phyloP scores from a whole-genome alignment of 225 moss, liverwort and hornwort species.

The Climacium dendroides region DNA sequence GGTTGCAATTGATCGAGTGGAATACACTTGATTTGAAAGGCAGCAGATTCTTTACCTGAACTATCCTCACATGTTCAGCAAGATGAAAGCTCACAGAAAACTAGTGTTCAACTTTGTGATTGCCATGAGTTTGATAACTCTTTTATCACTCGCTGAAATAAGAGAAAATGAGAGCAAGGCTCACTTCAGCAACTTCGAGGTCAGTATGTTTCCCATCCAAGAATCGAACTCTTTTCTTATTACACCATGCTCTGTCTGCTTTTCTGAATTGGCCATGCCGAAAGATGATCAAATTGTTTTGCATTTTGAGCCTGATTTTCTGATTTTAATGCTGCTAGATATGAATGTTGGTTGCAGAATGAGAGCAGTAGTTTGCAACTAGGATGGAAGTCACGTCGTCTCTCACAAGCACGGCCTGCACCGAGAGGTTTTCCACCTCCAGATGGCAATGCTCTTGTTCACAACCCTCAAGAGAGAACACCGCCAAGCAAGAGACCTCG shows the following conservation, averaged over 20 bases:
- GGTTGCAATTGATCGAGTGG: background rate
- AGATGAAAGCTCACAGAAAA: background rate
- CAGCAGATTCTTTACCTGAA: background rate
- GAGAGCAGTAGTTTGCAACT: background rate
- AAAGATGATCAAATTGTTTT: background rate
- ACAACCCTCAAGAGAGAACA: background rate
- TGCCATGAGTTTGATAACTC: background rate
- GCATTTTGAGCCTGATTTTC: background rate
- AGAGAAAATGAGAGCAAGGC: background rate
- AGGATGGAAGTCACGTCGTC: background rate
- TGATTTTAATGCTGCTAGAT: background rate
- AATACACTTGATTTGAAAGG: background rate
- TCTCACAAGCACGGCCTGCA: background rate
- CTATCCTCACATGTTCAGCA: background rate
- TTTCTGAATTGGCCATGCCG: background rate
- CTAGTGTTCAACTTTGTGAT: background rate
- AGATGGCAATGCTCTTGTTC: background rate
- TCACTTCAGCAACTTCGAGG: background rate
- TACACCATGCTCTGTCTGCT: background rate
- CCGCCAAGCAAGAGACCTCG: background rate
- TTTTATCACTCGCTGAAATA: background rate
- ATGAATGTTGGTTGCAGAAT: background rate
- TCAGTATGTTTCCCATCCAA: background rate
- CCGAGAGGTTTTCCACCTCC: conserved; percentile 13
- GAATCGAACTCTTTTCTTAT: background rate